Base-by-base conservation (phyloP, 257 asterid species). In the Osmanthus fragrans region DNA sequence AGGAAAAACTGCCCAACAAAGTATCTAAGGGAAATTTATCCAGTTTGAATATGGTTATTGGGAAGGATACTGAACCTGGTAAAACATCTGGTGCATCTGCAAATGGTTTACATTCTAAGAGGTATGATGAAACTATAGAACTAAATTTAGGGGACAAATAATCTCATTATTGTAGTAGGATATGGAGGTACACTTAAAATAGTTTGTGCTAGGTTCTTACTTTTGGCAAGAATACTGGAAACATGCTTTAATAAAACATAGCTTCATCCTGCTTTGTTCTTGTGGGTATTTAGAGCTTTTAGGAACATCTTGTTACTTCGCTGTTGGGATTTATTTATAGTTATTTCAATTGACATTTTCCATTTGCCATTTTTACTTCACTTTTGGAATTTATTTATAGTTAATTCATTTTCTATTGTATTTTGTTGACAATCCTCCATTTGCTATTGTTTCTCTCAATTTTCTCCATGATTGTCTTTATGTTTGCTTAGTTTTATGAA, bases 1-100 rank as follows among this genome's bases (percentile, higher is more conserved):
- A 96, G 85, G 97, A 89, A 81, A 96, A 96, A 80, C 80, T 96
- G 72, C 97, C 99, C 37, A 85, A 93, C 81, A 96, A 93, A 90
- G 89, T 97, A 84, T 96, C 99, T 79, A 93, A 83, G 83, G 97
- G 94, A 80, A 90, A 97, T 83, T 80, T 90, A 85, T 97, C 96
- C 56, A 92, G 95, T 84, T 86, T 93, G 87, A 91, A 93, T 78
- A 90, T 92, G 97, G 88, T 90, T 36, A 88, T 92, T 6, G 92
- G 97, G 82, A 93, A 91, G 87, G 87, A 80, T 76, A 87, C 81
- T 63, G 96, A 92, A 78, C 84, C 90, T 77, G 92, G 88, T 47
- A 90, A 90, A 87, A 76, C 91, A 73, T 72, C 88, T 45, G 90
- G 90, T 75, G 86, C 90, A 84, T 81, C 95, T 73, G 95, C 91